These are phyloP conservation scores for Hortaea sp. DNA, from an alignment of 2,329 filamentous ascomycete genomes.

Conservation along the genomic window DNA sequence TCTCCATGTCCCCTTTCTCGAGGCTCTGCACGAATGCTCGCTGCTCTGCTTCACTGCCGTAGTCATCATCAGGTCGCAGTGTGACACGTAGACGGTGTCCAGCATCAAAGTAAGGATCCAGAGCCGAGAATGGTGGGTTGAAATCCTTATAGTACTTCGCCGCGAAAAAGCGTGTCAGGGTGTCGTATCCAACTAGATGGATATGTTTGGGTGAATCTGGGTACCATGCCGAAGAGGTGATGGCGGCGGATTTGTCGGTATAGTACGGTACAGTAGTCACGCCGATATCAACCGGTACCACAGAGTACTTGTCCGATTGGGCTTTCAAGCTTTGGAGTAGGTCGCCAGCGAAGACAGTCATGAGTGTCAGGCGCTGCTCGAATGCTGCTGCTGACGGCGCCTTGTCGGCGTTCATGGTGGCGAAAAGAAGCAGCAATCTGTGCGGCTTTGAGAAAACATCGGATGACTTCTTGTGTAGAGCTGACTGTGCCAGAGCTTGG, in stretches of 20 bases:
- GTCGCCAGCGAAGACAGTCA: slow-evolving; percentile 57
- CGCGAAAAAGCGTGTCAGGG: slow-evolving; percentile 62
- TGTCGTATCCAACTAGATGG: slow-evolving; percentile 68
- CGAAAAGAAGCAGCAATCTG: slow-evolving; percentile 49
- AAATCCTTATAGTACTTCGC: slow-evolving; percentile 60
- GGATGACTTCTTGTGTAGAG: slow-evolving; percentile 32
- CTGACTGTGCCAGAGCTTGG: slow-evolving; percentile 44
- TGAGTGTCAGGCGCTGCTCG: slow-evolving; percentile 57
- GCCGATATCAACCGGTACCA: slow-evolving; percentile 49
- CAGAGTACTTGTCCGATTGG: slow-evolving; percentile 5
- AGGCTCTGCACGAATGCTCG: slow-evolving; percentile 44
- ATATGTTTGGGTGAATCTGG: slow-evolving; percentile 41
- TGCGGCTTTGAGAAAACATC: slow-evolving; percentile 26
- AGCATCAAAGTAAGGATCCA: slow-evolving; percentile 53
- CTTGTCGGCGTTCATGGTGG: slow-evolving; percentile 57
- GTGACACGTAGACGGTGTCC: slow-evolving; percentile 54
- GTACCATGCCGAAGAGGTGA: slow-evolving; percentile 35
- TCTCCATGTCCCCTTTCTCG: slow-evolving; percentile 35
- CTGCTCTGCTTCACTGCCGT: slow-evolving; percentile 49
- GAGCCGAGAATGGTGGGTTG: slow-evolving; percentile 39
- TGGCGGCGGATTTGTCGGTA: slow-evolving; percentile 56
- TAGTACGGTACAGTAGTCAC: slow-evolving; percentile 67
- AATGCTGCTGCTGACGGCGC: slow-evolving; percentile 58
- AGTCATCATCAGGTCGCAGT: slow-evolving; percentile 50
- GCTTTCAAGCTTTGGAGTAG: slow-evolving; percentile 22